phyloP scores from a whole-genome alignment of 345 rosid genomes.

The Erodium maritimum region DNA sequence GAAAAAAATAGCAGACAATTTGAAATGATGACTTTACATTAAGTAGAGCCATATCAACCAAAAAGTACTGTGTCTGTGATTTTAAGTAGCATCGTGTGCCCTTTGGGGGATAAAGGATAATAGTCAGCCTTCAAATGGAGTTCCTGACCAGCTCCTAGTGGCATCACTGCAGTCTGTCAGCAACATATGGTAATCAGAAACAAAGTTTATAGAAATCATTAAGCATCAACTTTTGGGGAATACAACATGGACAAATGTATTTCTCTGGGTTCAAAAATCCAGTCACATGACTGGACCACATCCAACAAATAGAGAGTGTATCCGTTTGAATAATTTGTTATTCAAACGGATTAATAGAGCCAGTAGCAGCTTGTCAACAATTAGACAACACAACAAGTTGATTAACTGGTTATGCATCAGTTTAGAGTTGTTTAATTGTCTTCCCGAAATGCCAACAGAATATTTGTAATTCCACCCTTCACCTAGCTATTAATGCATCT shows the following conservation, averaged over 20 bases:
- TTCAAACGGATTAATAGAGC: background rate
- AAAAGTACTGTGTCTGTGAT: background rate
- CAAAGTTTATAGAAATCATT: conserved; percentile 2
- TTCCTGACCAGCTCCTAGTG: conserved; percentile 51
- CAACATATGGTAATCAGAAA: too few species aligned
- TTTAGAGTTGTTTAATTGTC: background rate
- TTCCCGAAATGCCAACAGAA: background rate
- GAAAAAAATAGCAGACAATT: background rate
- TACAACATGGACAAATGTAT: background rate
- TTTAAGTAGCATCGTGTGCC: background rate
- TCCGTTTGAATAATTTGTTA: background rate
- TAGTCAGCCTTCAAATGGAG: conserved; percentile 42
- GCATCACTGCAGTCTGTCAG: conserved; percentile 83
- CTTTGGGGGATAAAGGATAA: background rate
- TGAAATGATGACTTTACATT: background rate
- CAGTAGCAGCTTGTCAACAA: background rate
- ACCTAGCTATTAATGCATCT: background rate
- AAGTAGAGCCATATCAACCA: background rate
- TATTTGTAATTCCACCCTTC: background rate
- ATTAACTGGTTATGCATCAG: background rate
- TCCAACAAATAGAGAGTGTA: background rate
- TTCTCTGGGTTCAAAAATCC: too few species aligned
- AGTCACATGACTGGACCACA: too few species aligned
- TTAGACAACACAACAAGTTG: background rate
- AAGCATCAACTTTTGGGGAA: background rate